Evolutionary conservation across 1,284 basidiomycete species (phyloP).

Genomic region (Sanghuangporus weigelae): DNA sequence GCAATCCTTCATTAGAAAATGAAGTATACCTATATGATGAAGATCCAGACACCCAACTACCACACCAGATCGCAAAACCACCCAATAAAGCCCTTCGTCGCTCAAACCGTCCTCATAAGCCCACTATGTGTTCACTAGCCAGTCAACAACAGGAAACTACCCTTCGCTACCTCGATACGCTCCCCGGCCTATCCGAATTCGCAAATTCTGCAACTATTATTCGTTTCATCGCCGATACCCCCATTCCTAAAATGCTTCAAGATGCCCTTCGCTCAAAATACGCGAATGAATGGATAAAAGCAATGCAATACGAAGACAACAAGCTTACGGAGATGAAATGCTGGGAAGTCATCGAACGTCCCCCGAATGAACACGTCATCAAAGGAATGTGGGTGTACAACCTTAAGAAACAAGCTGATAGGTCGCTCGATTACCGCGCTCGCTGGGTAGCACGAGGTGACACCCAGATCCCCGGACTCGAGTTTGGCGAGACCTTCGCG

Average conservation of each 20-base stretch:
- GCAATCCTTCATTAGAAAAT: background rate
- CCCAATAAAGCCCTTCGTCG: too few relatives aligned
- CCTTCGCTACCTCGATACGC: background rate
- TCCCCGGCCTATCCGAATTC: background rate
- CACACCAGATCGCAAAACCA: too few relatives aligned
- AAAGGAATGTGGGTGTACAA: slow-evolving; percentile 22
- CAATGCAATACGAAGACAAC: background rate
- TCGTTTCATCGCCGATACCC: too few relatives aligned
- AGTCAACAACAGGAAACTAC: background rate
- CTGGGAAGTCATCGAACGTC: too few relatives aligned
- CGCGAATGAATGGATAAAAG: background rate
- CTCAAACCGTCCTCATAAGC: too few relatives aligned
- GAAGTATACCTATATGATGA: too few relatives aligned
- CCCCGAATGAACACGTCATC: too few relatives aligned
- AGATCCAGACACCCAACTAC: too few relatives aligned
- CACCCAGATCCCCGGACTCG: slow-evolving; percentile 10
- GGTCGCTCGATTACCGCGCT: slow-evolving; percentile 19
- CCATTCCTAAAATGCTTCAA: background rate
- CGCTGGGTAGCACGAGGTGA: too few relatives aligned
- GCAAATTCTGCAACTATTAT: too few relatives aligned
- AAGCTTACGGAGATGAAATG: slow-evolving; percentile 1
- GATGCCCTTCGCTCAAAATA: background rate
- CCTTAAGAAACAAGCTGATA: slow-evolving; percentile 20
- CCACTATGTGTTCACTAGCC: too few relatives aligned
- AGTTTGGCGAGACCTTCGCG: slow-evolving; percentile 2